phyloP scores from a whole-genome alignment of 768 basidiomycete genomes.

The Lactifluus pinguis region DNA sequence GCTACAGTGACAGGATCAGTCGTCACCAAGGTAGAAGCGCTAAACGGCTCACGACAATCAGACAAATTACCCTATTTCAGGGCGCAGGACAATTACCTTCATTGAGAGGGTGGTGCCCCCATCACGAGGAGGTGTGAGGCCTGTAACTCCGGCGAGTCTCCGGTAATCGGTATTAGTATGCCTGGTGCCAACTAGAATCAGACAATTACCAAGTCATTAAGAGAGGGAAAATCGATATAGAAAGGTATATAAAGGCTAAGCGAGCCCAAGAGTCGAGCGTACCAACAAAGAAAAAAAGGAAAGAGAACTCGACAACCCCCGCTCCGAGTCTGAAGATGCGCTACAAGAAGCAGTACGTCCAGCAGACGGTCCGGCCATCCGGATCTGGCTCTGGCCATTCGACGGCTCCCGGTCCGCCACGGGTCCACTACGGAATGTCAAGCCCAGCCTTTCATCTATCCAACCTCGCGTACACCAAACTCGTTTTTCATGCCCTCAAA shows the following conservation, averaged over 20 bases:
- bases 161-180: neutral
- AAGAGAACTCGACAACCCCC: no score
- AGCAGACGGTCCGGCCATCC: neutral
- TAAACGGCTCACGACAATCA: neutral
- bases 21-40: neutral
- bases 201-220: neutral
- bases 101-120: neutral
- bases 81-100: neutral
- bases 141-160: neutral
- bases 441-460: conserved; percentile 39
- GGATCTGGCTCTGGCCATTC: neutral
- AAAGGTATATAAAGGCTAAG: neutral
- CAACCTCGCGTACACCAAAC: conserved; percentile 58
- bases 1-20: neutral
- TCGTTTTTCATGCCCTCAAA: conserved; percentile 73
- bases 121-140: neutral
- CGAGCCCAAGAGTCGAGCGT: neutral
- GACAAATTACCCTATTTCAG: neutral
- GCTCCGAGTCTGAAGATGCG: no score
- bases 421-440: neutral
- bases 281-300: neutral
- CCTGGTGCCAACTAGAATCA: neutral
- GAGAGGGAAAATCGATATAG: neutral
- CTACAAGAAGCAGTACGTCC: no score
- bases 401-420: neutral